Evolutionary conservation across 495 filamentous ascomycete genomes (phyloP).

Genomic region (Halenospora varia): DNA sequence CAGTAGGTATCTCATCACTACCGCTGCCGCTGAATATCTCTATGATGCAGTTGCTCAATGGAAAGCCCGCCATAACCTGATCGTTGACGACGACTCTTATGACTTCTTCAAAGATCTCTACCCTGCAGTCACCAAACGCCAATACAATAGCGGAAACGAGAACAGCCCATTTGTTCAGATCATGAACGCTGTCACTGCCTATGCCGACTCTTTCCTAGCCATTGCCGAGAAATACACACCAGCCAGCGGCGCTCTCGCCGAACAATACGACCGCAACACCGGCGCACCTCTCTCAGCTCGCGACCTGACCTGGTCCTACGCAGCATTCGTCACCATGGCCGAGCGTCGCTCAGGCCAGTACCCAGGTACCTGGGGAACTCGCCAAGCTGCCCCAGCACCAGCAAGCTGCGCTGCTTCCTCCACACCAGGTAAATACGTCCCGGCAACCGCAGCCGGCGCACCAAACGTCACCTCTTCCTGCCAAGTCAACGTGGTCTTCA

Average conservation of each 20-base stretch:
- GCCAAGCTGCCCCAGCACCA: slow-evolving; percentile 19
- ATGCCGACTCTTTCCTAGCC: slow-evolving; percentile 57
- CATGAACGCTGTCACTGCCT: slow-evolving; percentile 45
- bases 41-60: slow-evolving; percentile 58
- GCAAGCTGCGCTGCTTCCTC: slow-evolving; percentile 27
- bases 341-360: slow-evolving; percentile 25
- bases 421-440: slow-evolving; percentile 38
- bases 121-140: slow-evolving; percentile 37
- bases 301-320: slow-evolving; percentile 52
- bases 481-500: slow-evolving; percentile 35
- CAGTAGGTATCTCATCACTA: slow-evolving; percentile 34
- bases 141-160: slow-evolving; percentile 38
- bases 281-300: slow-evolving; percentile 46
- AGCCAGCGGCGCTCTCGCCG: slow-evolving; percentile 46
- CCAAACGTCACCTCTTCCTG: slow-evolving; percentile 33
- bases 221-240: slow-evolving; percentile 46
- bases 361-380: slow-evolving; percentile 25
- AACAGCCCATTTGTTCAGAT: slow-evolving; percentile 41
- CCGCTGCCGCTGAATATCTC: slow-evolving; percentile 58
- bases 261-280: slow-evolving; percentile 51
- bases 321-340: slow-evolving; percentile 38
- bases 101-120: slow-evolving; percentile 48
- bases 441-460: slow-evolving; percentile 34
- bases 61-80: slow-evolving; percentile 38
- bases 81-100: slow-evolving; percentile 40